Evolutionary conservation across 73 alveolate species (phyloP).

Genomic region (Blepharisma stoltei): DNA sequence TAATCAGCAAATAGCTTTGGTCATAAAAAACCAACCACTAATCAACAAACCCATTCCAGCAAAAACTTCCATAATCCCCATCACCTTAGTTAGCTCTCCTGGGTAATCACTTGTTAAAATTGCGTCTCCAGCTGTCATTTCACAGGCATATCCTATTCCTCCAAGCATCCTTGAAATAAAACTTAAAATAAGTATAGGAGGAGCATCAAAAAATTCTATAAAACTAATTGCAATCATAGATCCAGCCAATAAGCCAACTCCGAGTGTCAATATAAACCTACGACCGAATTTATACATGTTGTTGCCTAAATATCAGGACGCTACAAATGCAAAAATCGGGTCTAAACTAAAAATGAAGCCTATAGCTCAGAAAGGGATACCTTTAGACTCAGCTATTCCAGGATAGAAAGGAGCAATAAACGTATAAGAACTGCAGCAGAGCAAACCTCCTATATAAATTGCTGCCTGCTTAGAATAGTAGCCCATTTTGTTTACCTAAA

Average conservation of each 20-base stretch:
- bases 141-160: slow-evolving; percentile 1
- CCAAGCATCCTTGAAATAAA: not conserved
- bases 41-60: not conserved
- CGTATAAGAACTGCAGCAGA: not conserved
- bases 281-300: not conserved
- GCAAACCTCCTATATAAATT: not conserved
- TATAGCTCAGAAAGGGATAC: not conserved
- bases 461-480: not conserved
- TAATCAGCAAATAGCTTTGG: too few species aligned
- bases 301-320: not conserved
- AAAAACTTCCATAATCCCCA: not conserved
- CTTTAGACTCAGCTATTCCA: not conserved
- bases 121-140: not conserved
- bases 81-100: not conserved
- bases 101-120: not conserved
- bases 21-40: too few species aligned
- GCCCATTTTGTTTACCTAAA: slow-evolving; percentile 7
- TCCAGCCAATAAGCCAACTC: not conserved
- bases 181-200: not conserved
- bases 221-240: not conserved
- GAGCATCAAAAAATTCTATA: not conserved
- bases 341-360: not conserved
- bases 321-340: not conserved
- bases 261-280: not conserved
- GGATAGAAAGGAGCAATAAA: not conserved